Evolutionary conservation across 768 basidiomycete species (phyloP).

Genomic region (Podaxis mareebaensis): DNA sequence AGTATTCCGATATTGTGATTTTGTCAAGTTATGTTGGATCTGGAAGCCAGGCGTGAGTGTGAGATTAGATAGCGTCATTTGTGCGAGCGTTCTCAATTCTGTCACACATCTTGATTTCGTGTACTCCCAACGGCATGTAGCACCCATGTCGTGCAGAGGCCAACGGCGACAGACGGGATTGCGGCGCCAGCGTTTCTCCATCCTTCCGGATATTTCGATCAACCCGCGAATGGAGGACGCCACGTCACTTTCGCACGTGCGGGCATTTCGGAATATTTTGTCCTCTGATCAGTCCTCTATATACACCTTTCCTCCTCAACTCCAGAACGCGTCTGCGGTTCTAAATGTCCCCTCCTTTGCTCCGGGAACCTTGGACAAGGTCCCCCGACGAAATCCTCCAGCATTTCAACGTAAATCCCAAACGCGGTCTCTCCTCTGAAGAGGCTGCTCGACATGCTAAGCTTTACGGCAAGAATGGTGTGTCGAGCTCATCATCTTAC

Average conservation of each 20-base stretch:
- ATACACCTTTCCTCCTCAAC: conserved; percentile 16
- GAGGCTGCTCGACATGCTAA: conserved; percentile 75
- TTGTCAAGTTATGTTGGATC: neutral
- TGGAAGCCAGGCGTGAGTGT: conserved; percentile 20
- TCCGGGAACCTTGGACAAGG: conserved; percentile 73
- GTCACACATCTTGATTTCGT: too few species aligned
- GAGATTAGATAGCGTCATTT: conserved; percentile 32
- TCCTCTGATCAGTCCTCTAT: conserved; percentile 12
- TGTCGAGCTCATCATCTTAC: conserved; percentile 19
- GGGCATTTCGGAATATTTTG: conserved; percentile 21
- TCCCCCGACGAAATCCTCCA: conserved; percentile 68
- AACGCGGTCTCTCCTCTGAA: conserved; percentile 60
- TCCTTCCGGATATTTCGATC: conserved; percentile 9
- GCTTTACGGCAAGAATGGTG: conserved; percentile 87
- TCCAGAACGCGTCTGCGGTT: conserved; percentile 15
- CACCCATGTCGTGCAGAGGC: neutral
- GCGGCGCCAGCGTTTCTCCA: neutral
- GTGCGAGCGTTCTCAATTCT: too few species aligned
- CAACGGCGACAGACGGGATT: neutral
- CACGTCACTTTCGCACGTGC: conserved; percentile 46
- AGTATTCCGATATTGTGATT: neutral
- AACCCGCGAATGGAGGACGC: conserved; percentile 24
- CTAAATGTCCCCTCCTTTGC: conserved; percentile 24
- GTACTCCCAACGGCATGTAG: too few species aligned
- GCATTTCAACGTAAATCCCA: conserved; percentile 67